A percentile compares a stretch with the other conserved stretches of the same genome.
Conservation (phyloP, 2,329 filamentous ascomycete species). For the Fusarium sublunatum region DNA sequence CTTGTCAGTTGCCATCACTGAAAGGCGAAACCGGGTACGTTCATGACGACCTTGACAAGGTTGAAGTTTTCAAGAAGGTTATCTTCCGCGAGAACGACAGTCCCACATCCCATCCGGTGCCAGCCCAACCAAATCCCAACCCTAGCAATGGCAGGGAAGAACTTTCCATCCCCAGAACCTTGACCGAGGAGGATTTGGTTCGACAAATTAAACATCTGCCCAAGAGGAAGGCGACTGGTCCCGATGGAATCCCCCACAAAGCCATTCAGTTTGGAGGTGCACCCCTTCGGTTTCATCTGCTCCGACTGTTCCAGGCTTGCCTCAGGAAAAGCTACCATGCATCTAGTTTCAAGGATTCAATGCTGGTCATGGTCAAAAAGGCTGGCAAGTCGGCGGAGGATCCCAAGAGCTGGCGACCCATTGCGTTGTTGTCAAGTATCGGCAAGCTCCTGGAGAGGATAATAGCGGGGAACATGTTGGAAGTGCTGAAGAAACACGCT, state of each 20-base stretch:
- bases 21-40: too few relatives aligned
- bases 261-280: conserved; percentile 4
- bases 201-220: background rate
- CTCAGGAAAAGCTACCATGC: conserved; percentile 9
- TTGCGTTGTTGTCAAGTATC: conserved; percentile 11
- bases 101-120: background rate
- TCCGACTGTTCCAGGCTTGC: conserved; percentile 8
- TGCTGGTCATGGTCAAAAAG: conserved; percentile 14
- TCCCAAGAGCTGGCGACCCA: conserved; percentile 17
- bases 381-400: background rate
- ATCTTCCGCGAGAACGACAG: conserved; percentile 4
- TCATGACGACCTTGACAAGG: background rate
- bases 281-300: background rate
- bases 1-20: conserved; percentile 1
- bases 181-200: background rate
- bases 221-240: conserved; percentile 7
- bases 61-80: background rate
- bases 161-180: too few relatives aligned
- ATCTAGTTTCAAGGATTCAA: conserved; percentile 9
- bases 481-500: background rate
- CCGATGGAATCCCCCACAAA: conserved; percentile 14
- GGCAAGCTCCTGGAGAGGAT: conserved; percentile 26
- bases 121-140: too few relatives aligned
- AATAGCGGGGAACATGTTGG: conserved; percentile 2
- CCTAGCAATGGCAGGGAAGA: too few relatives aligned